Percentiles rank a stretch among this genome's conserved stretches.
These are phyloP conservation scores for Exophiala alcalophila DNA, from an alignment of 2,329 filamentous ascomycete genomes.

Conservation along the genomic window DNA sequence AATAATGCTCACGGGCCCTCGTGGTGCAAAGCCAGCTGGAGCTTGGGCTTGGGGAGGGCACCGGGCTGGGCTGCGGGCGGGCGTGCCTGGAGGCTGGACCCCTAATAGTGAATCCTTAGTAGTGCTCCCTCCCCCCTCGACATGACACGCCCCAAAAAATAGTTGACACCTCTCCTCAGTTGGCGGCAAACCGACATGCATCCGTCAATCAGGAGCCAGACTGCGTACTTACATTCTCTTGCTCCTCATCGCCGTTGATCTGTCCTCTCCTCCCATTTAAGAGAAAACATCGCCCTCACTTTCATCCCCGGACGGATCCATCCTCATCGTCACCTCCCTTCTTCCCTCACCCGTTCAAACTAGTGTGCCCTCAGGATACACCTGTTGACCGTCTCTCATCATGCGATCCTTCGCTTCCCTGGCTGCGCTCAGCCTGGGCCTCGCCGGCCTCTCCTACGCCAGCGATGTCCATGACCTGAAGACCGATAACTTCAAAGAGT, in stretches of 20 bases:
- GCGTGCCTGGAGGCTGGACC: too few species aligned
- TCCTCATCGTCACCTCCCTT: not conserved
- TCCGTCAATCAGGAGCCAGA: too few species aligned
- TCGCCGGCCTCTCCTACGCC: slow-evolving; percentile 39
- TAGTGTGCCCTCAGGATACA: too few species aligned
- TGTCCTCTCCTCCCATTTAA: too few species aligned
- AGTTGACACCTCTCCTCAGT: slow-evolving; percentile 24
- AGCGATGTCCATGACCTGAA: slow-evolving; percentile 85
- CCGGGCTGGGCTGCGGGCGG: too few species aligned
- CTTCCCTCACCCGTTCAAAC: slow-evolving; percentile 1
- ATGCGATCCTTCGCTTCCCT: slow-evolving; percentile 29
- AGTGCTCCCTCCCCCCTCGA: too few species aligned
- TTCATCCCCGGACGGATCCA: not conserved
- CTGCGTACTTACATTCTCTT: not conserved
- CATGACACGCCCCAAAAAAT: slow-evolving; percentile 11
- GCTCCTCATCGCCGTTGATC: too few species aligned
- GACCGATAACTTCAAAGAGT: slow-evolving; percentile 80
- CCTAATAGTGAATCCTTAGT: too few species aligned
- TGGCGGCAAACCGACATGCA: slow-evolving; percentile 1
- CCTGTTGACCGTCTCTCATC: slow-evolving; percentile 5
- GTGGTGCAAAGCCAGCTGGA: too few species aligned
- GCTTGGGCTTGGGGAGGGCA: too few species aligned
- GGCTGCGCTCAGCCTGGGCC: slow-evolving; percentile 38
- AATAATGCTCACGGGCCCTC: too few species aligned
- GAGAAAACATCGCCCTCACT: too few species aligned